Percentiles rank a stretch among this genome's conserved stretches.
phyloP scores from a whole-genome alignment of 129 eudicot genomes.

The Heracleum sosnowskyi region DNA sequence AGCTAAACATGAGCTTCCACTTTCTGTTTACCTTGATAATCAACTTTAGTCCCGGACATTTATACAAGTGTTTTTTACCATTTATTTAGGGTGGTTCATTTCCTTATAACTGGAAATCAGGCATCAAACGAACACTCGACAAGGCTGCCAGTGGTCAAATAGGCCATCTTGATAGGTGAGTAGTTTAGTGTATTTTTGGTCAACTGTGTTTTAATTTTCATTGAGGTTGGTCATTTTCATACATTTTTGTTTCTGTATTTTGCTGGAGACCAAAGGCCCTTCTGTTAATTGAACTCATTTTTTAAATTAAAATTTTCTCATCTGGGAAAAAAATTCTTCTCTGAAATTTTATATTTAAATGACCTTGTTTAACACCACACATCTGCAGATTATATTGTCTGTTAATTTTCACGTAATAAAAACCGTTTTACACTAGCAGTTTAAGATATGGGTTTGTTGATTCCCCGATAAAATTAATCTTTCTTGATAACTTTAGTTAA shows the following conservation, averaged over 20 bases:
- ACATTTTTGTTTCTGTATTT: neutral
- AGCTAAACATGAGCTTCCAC: too few relatives aligned
- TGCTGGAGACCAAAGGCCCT: neutral
- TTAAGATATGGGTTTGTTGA: too few relatives aligned
- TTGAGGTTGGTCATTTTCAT: neutral
- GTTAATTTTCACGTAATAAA: too few relatives aligned
- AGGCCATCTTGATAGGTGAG: conserved; percentile 72
- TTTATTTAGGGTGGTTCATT: conserved; percentile 83
- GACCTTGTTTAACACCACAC: too few relatives aligned
- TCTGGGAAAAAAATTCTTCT: neutral
- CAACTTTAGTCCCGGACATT: neutral
- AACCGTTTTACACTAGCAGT: too few relatives aligned
- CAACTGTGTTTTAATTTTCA: neutral
- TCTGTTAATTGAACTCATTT: neutral
- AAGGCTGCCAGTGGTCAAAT: conserved; percentile 44
- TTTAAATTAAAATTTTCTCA: neutral
- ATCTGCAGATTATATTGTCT: too few relatives aligned
- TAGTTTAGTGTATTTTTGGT: neutral
- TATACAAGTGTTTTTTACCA: neutral
- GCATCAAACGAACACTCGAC: conserved; percentile 75
- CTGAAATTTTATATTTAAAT: too few relatives aligned
- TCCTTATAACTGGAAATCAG: conserved; percentile 91
- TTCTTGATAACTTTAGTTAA: too few relatives aligned
- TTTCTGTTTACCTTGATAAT: neutral
- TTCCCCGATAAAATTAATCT: too few relatives aligned